A percentile compares a stretch with the other conserved stretches of the same genome.
These are phyloP conservation scores for Fusarium heterosporum DNA, from an alignment of 2,329 filamentous ascomycete species.

Conservation along the genomic window DNA sequence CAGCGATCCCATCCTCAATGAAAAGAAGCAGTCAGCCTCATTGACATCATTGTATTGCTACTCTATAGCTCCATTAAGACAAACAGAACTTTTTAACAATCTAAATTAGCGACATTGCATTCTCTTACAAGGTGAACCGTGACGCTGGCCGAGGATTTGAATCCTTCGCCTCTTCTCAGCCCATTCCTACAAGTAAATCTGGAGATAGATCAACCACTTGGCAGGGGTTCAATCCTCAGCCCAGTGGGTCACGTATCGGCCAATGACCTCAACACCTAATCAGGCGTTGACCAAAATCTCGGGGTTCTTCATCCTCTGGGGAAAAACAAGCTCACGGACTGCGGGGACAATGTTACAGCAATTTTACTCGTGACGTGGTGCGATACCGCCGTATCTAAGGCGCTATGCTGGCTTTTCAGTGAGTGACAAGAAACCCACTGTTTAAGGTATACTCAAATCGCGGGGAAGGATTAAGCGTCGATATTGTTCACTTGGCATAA, in stretches of 20 bases:
- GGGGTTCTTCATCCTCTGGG: background rate
- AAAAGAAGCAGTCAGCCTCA: background rate
- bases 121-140: background rate
- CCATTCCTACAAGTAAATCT: background rate
- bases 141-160: background rate
- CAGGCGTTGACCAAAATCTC: background rate
- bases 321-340: background rate
- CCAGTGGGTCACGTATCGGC: too few species aligned
- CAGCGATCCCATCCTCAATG: background rate
- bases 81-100: background rate
- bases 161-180: background rate
- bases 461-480: background rate
- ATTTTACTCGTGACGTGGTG: background rate
- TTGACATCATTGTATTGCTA: background rate
- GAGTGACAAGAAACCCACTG: background rate
- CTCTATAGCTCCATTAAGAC: background rate
- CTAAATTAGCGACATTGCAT: background rate
- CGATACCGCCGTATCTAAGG: too few species aligned
- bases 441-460: background rate
- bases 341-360: background rate
- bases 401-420: too few species aligned
- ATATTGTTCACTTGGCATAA: background rate
- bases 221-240: background rate
- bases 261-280: background rate
- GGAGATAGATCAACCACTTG: background rate